Conservation (phyloP, 441 rosid genomes). For the Erodium texanum region DNA sequence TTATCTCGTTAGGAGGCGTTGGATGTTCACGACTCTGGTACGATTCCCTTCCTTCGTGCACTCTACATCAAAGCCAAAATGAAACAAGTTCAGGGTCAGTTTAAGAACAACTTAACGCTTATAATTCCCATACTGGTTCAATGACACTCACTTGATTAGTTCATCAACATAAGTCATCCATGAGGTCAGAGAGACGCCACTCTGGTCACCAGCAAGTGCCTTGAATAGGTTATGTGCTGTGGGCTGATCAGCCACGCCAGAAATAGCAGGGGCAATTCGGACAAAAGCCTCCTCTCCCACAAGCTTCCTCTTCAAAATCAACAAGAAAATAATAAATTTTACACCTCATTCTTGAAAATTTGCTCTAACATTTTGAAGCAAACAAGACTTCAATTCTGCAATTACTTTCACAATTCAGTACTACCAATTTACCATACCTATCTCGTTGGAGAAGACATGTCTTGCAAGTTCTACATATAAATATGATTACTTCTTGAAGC, state of each 20-base stretch:
- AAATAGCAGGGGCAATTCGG: slow-evolving; percentile 79
- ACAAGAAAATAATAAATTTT: slow-evolving; percentile 18
- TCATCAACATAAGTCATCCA: slow-evolving; percentile 78
- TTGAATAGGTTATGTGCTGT: slow-evolving; percentile 82
- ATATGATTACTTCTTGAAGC: too few relatives aligned
- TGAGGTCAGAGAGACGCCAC: slow-evolving; percentile 61
- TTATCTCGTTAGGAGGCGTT: slow-evolving; percentile 47
- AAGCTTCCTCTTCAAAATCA: slow-evolving; percentile 50
- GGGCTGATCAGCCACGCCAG: slow-evolving; percentile 81
- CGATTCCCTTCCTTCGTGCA: slow-evolving; percentile 69
- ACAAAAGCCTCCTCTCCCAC: slow-evolving; percentile 76
- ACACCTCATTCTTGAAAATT: neutral
- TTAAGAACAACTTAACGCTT: too few relatives aligned
- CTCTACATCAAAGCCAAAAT: too few relatives aligned
- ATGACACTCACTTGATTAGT: slow-evolving; percentile 74
- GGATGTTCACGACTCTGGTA: slow-evolving; percentile 50
- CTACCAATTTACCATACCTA: neutral
- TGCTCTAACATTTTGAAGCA: neutral
- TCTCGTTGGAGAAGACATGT: too few relatives aligned
- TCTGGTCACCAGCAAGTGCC: slow-evolving; percentile 59
- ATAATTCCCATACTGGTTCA: neutral
- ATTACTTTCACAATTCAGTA: too few relatives aligned
- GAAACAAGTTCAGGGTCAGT: too few relatives aligned
- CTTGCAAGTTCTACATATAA: too few relatives aligned
- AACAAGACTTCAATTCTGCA: neutral